Conservation (phyloP, 306 rosid genomes). For the Rosa persica region DNA sequence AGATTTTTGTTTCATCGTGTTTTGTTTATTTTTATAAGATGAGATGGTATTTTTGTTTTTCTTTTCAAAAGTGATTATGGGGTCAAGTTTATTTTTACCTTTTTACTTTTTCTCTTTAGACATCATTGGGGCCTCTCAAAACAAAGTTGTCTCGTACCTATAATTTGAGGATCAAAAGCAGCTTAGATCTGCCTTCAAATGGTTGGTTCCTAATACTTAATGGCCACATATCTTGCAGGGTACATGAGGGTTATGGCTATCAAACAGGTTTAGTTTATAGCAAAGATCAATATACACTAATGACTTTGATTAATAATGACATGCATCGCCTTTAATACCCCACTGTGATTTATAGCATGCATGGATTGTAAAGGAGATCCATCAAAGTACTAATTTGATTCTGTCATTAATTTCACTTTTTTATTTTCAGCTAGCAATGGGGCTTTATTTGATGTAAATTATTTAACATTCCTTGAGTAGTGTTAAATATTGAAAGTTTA, state of each 20-base stretch:
- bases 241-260: constrained; percentile 33
- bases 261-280: constrained; percentile 24
- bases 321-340: constrained; percentile 32
- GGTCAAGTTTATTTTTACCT: constrained; percentile 63
- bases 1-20: constrained; percentile 47
- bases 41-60: constrained; percentile 16
- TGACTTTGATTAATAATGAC: constrained; percentile 14
- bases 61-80: constrained; percentile 64
- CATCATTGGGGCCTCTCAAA: constrained; percentile 60
- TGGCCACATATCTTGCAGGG: constrained; percentile 41
- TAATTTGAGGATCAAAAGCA: constrained; percentile 65
- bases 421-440: not conserved
- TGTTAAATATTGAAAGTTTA: too few species aligned
- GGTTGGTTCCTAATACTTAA: constrained; percentile 38
- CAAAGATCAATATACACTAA: too few species aligned
- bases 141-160: constrained; percentile 73
- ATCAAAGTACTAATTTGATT: not conserved
- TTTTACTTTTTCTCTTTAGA: constrained; percentile 45
- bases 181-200: constrained; percentile 49
- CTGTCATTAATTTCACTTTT: not conserved
- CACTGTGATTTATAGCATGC: constrained; percentile 22
- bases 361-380: not conserved
- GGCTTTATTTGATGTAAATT: not conserved
- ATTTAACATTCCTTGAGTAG: not conserved
- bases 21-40: constrained; percentile 21